These are phyloP conservation scores for Trichoderma endophyticum DNA, from an alignment of 2,329 filamentous ascomycete species.

Conservation along the genomic window DNA sequence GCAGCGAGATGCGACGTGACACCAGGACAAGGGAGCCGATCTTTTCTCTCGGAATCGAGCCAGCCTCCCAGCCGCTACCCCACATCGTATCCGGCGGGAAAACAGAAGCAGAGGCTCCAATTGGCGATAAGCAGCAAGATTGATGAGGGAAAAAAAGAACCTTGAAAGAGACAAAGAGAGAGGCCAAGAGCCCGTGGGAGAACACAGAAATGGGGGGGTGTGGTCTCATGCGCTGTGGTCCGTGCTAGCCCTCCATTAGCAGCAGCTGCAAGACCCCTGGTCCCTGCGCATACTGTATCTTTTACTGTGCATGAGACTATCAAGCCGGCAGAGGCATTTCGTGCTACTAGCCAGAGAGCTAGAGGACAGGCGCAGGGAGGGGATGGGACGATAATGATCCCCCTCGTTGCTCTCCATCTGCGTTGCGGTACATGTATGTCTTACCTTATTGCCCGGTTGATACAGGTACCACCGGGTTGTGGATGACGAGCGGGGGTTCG, in stretches of 20 bases:
- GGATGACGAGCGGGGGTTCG: background rate
- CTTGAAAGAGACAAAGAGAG: background rate
- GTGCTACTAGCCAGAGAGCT: background rate
- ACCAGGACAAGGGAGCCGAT: slow-evolving; percentile 20
- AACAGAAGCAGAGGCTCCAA: slow-evolving; percentile 7
- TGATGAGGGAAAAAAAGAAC: slow-evolving; percentile 12
- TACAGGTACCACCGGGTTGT: background rate
- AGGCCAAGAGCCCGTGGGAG: background rate
- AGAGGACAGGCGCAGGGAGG: background rate
- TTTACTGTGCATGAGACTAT: slow-evolving; percentile 14
- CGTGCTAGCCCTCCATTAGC: background rate
- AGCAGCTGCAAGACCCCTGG: slow-evolving; percentile 2
- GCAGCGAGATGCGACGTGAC: slow-evolving; percentile 26
- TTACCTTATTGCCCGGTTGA: slow-evolving; percentile 8
- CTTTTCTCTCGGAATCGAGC: slow-evolving; percentile 22
- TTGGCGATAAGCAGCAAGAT: slow-evolving; percentile 8
- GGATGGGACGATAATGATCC: background rate
- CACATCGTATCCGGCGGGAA: slow-evolving; percentile 1
- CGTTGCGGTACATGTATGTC: slow-evolving; percentile 1
- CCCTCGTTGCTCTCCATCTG: background rate
- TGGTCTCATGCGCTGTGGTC: slow-evolving; percentile 11
- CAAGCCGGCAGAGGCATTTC: background rate
- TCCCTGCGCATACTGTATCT: slow-evolving; percentile 4
- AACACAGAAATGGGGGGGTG: background rate
- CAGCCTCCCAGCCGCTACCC: slow-evolving; percentile 12